Evolutionary conservation across 2,329 filamentous ascomycete genomes (phyloP), one percentile per base, ranked within the genome.

Genomic region (Ploettnerulaceae sp.): DNA sequence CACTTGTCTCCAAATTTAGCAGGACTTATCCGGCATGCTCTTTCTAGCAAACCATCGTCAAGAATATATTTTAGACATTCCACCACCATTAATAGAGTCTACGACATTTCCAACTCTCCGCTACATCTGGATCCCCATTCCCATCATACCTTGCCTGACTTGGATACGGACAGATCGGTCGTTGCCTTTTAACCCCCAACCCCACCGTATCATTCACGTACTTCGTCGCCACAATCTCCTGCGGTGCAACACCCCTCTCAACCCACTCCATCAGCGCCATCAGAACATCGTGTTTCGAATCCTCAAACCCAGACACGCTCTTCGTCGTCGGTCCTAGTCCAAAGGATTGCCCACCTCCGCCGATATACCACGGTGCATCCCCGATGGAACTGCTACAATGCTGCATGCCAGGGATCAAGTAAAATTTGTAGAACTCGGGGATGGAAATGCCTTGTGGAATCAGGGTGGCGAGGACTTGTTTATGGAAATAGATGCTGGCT

Each of bases 401-500:
- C 3, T 58, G 63, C 63, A 75, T 72, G 11, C 75, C 76, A 44
- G 61, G 72, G 57, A 71, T 71, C 25, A 68, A 66, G 64, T 77
- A 78, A 58, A 69, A 69, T 43, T 74, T 69, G 55, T 74, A 72
- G 46, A 71, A 75, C 7, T 45, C 31, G n/a, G 37, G 15, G 1
- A 61, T 54, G 45, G 72, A 67, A 6, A 72, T 54, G 22, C 67
- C 52, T 0, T 48, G 44, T 1, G 61, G 47, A 1, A 57, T 52
- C 67, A 75, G 71, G 0, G 68, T 71, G 14, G 59, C n/a, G 3
- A 64, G 61, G 3, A 74, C 69, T 35, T 73, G 65, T 36, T 73
- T 62, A 59, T 75, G 75, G 65, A 75, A 75, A 58, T 74, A 74
- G 7, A 72, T 68, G 2, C 71, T 73, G 15, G 72, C 69, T 0